These are phyloP conservation scores for Pyronema omphalodes DNA, from an alignment of 495 filamentous ascomycete species.

Conservation along the genomic window DNA sequence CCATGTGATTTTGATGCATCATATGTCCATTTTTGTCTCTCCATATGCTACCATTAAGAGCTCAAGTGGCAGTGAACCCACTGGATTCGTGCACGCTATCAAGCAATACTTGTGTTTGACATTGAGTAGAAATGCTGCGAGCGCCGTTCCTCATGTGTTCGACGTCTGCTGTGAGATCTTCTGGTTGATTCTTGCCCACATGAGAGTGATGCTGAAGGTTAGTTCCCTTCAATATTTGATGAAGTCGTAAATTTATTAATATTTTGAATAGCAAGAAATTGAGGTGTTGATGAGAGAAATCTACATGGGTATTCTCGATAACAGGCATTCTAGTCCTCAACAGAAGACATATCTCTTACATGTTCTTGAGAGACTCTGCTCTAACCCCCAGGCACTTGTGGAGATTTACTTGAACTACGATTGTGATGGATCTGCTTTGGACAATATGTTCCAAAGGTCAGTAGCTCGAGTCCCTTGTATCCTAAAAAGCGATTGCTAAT, in stretches of 20 bases:
- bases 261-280: constrained; percentile 63
- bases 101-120: constrained; percentile 91
- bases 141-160: constrained; percentile 76
- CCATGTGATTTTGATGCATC: constrained; percentile 82
- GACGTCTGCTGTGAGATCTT: constrained; percentile 96
- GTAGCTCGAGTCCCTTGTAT: neutral
- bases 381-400: constrained; percentile 72
- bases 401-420: constrained; percentile 98
- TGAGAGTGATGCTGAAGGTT: constrained; percentile 86
- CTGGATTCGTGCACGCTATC: constrained; percentile 81
- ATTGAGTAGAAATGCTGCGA: constrained; percentile 85
- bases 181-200: constrained; percentile 85
- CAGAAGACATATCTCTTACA: constrained; percentile 87
- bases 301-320: constrained; percentile 82
- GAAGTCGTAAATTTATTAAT: neutral
- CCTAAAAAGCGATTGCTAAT: neutral
- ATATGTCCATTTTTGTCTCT: constrained; percentile 70
- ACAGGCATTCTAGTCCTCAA: constrained; percentile 62
- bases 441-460: constrained; percentile 84
- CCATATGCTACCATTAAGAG: constrained; percentile 78
- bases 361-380: constrained; percentile 62
- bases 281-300: constrained; percentile 97
- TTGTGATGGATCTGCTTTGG: constrained; percentile 76
- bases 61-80: constrained; percentile 65
- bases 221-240: constrained; percentile 8